Conservation (phyloP, 2,329 filamentous ascomycete genomes). For the Mycocentrospora acerina region DNA sequence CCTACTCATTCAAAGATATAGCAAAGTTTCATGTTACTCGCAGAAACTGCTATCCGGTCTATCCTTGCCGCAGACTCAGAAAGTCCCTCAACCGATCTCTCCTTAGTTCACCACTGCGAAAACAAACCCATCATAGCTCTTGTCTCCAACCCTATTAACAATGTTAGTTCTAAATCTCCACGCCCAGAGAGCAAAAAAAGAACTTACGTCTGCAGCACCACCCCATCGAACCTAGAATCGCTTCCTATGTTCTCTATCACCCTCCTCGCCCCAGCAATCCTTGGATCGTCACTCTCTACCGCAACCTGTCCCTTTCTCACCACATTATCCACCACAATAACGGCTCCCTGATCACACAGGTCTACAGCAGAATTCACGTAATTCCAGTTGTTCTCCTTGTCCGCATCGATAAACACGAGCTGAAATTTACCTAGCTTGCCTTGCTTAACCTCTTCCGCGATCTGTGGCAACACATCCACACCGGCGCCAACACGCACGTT, state of each 20-base stretch:
- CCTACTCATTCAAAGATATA: no score
- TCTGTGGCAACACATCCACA: conserved; percentile 44
- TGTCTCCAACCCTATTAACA: conserved; percentile 42
- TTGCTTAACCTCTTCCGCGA: conserved; percentile 44
- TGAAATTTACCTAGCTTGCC: conserved; percentile 48
- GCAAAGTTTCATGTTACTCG: no score
- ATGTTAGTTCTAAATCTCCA: neutral
- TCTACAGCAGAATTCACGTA: conserved; percentile 52
- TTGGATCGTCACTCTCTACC: conserved; percentile 23
- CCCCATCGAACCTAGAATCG: conserved; percentile 46
- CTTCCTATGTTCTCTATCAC: conserved; percentile 48
- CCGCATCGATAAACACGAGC: conserved; percentile 57
- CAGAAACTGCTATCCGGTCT: no score
- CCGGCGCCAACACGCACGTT: conserved; percentile 51
- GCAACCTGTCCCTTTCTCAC: conserved; percentile 46
- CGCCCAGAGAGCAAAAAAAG: neutral
- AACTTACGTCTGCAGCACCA: conserved; percentile 45
- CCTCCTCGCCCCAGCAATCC: conserved; percentile 37
- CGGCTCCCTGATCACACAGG: conserved; percentile 44
- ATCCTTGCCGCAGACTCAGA: no score
- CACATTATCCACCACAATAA: conserved; percentile 55
- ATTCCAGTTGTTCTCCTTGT: conserved; percentile 52
- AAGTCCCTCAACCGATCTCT: no score
- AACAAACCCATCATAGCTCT: conserved; percentile 52
- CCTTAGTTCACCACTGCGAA: conserved; percentile 42